These are phyloP conservation scores for Xerocomellus intermedius DNA, from an alignment of 768 basidiomycete species.

Conservation along the genomic window DNA sequence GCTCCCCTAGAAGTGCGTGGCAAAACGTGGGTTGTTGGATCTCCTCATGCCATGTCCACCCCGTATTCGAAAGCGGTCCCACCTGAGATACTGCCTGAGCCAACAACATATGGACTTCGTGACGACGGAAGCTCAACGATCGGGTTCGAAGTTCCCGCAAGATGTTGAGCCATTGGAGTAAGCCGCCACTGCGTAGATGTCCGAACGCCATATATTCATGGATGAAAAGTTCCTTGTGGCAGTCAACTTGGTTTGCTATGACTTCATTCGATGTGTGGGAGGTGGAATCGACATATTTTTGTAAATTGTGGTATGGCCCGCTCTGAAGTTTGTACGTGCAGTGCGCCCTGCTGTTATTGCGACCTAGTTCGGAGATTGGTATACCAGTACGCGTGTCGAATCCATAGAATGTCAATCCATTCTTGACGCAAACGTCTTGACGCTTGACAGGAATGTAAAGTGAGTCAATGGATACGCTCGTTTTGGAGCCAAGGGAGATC, in stretches of 20 bases:
- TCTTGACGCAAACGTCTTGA: slow-evolving; percentile 30
- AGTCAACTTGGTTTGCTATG: slow-evolving; percentile 41
- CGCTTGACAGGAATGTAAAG: slow-evolving; percentile 19
- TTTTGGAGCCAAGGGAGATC: slow-evolving; percentile 18
- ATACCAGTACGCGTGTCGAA: slow-evolving; percentile 25
- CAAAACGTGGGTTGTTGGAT: slow-evolving; percentile 35
- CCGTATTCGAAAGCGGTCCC: slow-evolving; percentile 1
- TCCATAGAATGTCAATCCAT: slow-evolving; percentile 31
- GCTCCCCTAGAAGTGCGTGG: slow-evolving; percentile 33
- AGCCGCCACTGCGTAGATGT: slow-evolving; percentile 35
- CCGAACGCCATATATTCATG: slow-evolving; percentile 49
- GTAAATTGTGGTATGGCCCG: too few species aligned
- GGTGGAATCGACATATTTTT: slow-evolving; percentile 33
- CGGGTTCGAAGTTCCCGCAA: too few species aligned
- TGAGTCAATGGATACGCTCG: slow-evolving; percentile 9
- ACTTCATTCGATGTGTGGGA: slow-evolving; percentile 43
- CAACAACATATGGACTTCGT: too few species aligned
- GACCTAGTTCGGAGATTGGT: slow-evolving; percentile 15
- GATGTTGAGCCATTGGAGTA: too few species aligned
- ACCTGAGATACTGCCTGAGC: too few species aligned
- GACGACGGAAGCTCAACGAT: too few species aligned
- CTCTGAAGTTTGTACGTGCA: slow-evolving; percentile 28
- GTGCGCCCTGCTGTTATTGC: slow-evolving; percentile 9
- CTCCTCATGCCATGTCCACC: slow-evolving; percentile 41
- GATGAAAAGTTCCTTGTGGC: slow-evolving; percentile 38